Percentiles rank a stretch among this genome's conserved stretches.
Evolutionary conservation across 2,329 filamentous ascomycete genomes (phyloP).

Genomic region (Nothophaeocryptopus gaeumannii): DNA sequence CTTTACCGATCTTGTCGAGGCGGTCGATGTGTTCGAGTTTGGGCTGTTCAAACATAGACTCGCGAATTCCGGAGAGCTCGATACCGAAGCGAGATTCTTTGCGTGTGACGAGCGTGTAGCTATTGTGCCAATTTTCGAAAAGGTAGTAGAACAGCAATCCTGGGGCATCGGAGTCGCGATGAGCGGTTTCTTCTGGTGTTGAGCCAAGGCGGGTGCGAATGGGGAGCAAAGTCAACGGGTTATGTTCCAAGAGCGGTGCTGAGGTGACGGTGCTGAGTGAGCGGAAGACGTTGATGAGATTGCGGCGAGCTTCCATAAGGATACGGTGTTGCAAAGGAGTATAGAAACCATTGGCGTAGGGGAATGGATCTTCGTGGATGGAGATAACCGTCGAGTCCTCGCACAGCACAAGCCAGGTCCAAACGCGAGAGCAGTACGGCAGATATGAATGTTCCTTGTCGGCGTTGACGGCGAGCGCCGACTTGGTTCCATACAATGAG

Average conservation of each 20-base stretch:
- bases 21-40: slow-evolving; percentile 47
- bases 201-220: slow-evolving; percentile 46
- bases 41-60: slow-evolving; percentile 54
- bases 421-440: slow-evolving; percentile 47
- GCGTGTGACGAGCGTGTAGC: slow-evolving; percentile 55
- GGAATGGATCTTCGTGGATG: slow-evolving; percentile 60
- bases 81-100: slow-evolving; percentile 46
- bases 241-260: slow-evolving; percentile 34
- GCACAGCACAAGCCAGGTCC: slow-evolving; percentile 70
- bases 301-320: slow-evolving; percentile 54
- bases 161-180: slow-evolving; percentile 53
- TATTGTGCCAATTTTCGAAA: slow-evolving; percentile 64
- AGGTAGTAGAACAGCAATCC: slow-evolving; percentile 65
- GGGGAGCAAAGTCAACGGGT: slow-evolving; percentile 44
- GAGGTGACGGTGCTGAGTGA: slow-evolving; percentile 56
- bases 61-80: slow-evolving; percentile 46
- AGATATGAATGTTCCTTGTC: slow-evolving; percentile 14
- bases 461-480: neutral
- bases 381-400: slow-evolving; percentile 69
- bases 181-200: slow-evolving; percentile 46
- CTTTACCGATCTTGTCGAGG: slow-evolving; percentile 59
- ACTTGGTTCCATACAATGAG: slow-evolving; percentile 50
- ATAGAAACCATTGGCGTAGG: slow-evolving; percentile 37
- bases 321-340: slow-evolving; percentile 45
- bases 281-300: slow-evolving; percentile 59